Evolutionary conservation across 2,329 filamentous ascomycete species (phyloP).

Genomic region (Paraconiothyrium sp.): DNA sequence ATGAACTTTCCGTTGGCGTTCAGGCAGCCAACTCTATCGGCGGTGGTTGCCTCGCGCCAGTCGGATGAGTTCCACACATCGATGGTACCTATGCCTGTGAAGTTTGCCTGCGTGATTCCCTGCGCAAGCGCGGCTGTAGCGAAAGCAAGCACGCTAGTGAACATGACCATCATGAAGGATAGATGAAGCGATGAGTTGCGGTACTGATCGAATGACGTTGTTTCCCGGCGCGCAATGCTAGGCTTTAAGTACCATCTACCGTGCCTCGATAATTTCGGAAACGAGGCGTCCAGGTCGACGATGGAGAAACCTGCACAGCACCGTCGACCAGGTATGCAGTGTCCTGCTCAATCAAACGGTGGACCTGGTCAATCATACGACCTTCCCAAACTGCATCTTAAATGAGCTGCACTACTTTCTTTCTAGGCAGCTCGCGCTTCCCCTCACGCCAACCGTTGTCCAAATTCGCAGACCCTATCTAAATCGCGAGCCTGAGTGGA

Average conservation of each 20-base stretch:
- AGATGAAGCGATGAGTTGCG: not conserved
- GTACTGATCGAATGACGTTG: not conserved
- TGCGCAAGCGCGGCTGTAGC: not conserved
- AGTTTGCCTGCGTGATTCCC: slow-evolving; percentile 30
- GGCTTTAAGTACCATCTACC: not conserved
- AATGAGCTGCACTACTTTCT: not conserved
- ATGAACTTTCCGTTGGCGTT: slow-evolving; percentile 37
- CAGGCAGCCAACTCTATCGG: slow-evolving; percentile 41
- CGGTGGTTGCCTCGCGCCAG: slow-evolving; percentile 35
- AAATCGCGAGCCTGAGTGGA: not conserved
- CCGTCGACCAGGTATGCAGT: not conserved
- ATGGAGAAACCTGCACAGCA: not conserved
- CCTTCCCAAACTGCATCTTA: not conserved
- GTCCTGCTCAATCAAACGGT: not conserved
- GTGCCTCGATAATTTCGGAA: not conserved
- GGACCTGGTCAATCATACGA: not conserved
- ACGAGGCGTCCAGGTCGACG: not conserved
- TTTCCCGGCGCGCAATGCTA: not conserved
- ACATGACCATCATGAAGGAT: too few relatives aligned
- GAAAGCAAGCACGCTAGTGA: slow-evolving; percentile 17
- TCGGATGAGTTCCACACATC: slow-evolving; percentile 40
- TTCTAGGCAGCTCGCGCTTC: not conserved
- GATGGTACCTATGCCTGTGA: slow-evolving; percentile 42
- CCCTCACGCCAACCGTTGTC: not conserved
- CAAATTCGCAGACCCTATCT: not conserved